Base-by-base conservation (phyloP, 306 rosid species). In the Potentilla sterilis region DNA sequence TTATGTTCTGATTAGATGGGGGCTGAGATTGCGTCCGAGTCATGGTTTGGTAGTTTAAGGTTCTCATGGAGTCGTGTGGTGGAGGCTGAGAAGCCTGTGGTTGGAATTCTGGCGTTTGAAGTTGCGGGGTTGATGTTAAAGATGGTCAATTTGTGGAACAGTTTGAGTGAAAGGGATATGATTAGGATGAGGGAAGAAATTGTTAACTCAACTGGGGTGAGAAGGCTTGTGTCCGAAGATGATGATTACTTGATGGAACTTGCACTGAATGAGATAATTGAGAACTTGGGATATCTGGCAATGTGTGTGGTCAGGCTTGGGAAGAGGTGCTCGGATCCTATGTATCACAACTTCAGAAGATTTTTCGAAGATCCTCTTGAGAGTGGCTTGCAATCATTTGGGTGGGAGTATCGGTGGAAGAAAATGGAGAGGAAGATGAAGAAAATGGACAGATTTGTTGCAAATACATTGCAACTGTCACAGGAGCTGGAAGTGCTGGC, bases 391-490 rank as follows among this genome's bases (percentile, higher is more conserved):
- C 83, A 81, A 9, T 95, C 92, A 89, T 74, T 66, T 2, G 93
- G 95, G 2, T 88, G 93, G 98, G 89, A 82, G 41, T 95, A 95
- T 68, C 81, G 83, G 75, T 85, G 81, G 96, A 84, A 86, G 66
- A 95, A 95, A 78, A 95, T 95, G 98, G 93, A 92, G 62, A 89
- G 72, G 80, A 90, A 88, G 68, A 86, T 90, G 86, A 90, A 86
- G 89, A 95, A 95, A 81, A 90, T 95, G 97, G 92, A 92, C 69
- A 85, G 83, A 64, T 89, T 95, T 78, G 81, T 87, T 73, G 83
- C 80, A 6, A 77, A 81, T 21, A 82, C 96, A 76, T 46, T 85
- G 70, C 88, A 85, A 15, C 69, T 89, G 74, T 85, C 85, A 0
- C 87, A 82, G 42, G 97, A 90, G 78, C 70, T 85, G 44, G 97